Percentiles rank a stretch among this genome's conserved stretches.
Conservation (phyloP, 441 rosid genomes). For the Brassica balearica region DNA sequence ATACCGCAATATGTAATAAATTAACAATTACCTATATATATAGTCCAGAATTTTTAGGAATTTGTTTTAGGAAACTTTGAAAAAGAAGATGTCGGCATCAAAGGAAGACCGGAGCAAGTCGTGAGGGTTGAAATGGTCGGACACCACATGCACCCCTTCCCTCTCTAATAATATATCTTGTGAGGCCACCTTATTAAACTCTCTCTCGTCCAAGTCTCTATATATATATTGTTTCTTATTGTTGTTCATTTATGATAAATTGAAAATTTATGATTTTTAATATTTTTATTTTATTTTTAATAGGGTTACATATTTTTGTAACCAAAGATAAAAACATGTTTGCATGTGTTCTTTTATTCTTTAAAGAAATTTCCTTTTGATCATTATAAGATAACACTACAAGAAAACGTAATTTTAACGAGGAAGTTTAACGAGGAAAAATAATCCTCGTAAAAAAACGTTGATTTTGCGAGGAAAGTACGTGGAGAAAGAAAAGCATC, state of each 20-base stretch:
- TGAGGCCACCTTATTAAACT: conserved; percentile 6
- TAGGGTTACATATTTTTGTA: not conserved
- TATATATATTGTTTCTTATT: conserved; percentile 1
- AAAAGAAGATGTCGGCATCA: conserved; percentile 40
- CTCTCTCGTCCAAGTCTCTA: not conserved
- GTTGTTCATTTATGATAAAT: conserved; percentile 19
- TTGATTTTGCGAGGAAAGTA: no score
- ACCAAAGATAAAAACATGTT: not conserved
- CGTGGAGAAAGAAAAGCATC: no score
- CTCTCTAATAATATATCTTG: conserved; percentile 33
- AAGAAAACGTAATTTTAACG: no score
- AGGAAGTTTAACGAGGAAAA: no score
- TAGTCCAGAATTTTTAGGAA: not conserved
- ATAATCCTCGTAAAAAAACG: no score
- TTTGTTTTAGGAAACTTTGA: no score
- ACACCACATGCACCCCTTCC: conserved; percentile 38
- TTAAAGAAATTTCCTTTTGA: not conserved
- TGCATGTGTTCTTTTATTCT: not conserved
- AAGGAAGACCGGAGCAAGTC: conserved; percentile 43
- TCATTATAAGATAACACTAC: not conserved
- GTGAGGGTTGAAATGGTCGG: conserved; percentile 45
- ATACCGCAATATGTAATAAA: not conserved
- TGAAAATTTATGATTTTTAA: not conserved
- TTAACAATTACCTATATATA: not conserved
- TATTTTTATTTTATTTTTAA: not conserved